Base-by-base conservation (phyloP, 169 alveolate species). In the Babesia bigemina region DNA sequence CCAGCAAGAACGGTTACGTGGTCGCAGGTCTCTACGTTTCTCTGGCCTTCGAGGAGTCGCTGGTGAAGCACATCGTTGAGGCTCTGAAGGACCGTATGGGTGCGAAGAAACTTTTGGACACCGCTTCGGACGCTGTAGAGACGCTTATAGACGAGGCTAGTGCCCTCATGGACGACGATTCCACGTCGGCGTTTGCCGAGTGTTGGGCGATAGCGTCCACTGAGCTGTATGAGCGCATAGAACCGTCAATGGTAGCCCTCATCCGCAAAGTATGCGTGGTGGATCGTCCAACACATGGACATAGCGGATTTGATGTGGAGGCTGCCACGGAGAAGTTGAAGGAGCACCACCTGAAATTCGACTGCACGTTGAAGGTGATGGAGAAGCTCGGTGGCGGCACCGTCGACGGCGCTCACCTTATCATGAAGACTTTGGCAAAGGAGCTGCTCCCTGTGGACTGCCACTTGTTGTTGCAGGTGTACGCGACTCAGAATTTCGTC, bases 1-100 rank as follows among this genome's bases (percentile, higher is more conserved):
- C 87, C 2, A 29, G 49, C 21, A 79, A 79, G 33, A 79, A 58
- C 50, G 88, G 88, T 0, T 47, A 16, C 14, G 50, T 81, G 14
- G 63, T 81, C 17, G 75, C 56, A 14, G 71, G 63, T n/a, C 57
- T 81, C 50, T 81, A 72, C 47, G 71, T 81, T 22, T 44, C 88
- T 11, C 53, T 21, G 17, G 57, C 67, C 28, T 81, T 81, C 45
- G 62, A 47, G 56, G 81, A 55, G 21, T 63, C 75, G 21, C 49
- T 81, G 6, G 53, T 72, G 22, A 57, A 61, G 21, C 57, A 69
- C 28, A 65, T 73, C 12, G 75, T 81, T 49, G 58, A 70, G 24
- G 28, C 42, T 17, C 65, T 81, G 26, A 48, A 69, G 59, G 88
- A 72, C 42, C 74, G 74, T n/a, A 29, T 26, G 19, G 76, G 65